Base-by-base conservation (phyloP, 1,139 yeast species). In the Meyerozyma smithsonii region DNA sequence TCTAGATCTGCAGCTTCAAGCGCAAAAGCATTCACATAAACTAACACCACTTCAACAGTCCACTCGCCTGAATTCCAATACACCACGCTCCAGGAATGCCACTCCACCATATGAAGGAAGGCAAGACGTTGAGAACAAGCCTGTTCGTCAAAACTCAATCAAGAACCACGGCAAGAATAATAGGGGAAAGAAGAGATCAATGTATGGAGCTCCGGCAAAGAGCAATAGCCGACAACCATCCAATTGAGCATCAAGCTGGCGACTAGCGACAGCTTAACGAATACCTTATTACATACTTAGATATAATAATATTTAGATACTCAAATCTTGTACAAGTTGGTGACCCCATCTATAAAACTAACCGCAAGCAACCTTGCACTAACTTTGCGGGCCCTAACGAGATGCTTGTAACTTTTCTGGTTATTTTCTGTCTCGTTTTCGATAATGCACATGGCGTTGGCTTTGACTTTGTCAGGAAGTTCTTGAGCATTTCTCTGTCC, bases 171-270 rank as follows among this genome's bases (percentile, higher is more conserved):
- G 21, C 21, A 40, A 37, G 32, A 49, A 47, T 37, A 56, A 52
- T 37, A 50, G 46, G 42, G 46, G 48, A 30, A 55, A 55, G 41
- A 53, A 58, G 43, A 55, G 53, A 40, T 53, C 58, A 4, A 44
- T 51, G 43, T 49, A 55, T 34, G 54, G 51, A 11, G 34, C 34
- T 16, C 34, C 34, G 8, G 7, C 8, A n/a, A 30, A 30, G 20
- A 30, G 8, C 6, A 8, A 14, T 17, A 30, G 16, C 12, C 20
- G 34, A 16, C 34, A 30, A 12, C 8, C 21, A 5, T 30, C 34
- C 8, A 14, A 18, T 28, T 11, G 12, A 16, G 10, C 12, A 5
- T n/a, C n/a, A n/a, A n/a, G n/a, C n/a, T n/a, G n/a, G n/a, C n/a
- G n/a, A n/a, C n/a, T n/a, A n/a, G n/a, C n/a, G n/a, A n/a, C n/a